A percentile compares a stretch with the other conserved stretches of the same genome.
These are phyloP conservation scores for Scheffersomyces lignicola DNA, from an alignment of 1,139 yeast genomes.

Conservation along the genomic window DNA sequence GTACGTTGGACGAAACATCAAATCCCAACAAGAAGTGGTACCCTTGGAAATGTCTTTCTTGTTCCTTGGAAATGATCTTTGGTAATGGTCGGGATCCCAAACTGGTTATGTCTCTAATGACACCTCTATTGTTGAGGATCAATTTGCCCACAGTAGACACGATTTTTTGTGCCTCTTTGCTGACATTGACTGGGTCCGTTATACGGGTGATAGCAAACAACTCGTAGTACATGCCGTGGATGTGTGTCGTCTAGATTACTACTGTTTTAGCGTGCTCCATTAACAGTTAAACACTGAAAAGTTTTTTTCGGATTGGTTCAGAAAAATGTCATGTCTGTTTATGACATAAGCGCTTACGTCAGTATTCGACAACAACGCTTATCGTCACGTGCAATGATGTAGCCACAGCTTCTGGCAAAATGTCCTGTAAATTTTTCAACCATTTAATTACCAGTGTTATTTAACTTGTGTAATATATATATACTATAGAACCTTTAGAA, in stretches of 20 bases:
- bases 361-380: background rate
- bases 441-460: background rate
- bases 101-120: constrained; percentile 77
- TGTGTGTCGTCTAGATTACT: background rate
- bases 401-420: constrained; percentile 2
- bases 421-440: constrained; percentile 6
- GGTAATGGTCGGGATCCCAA: constrained; percentile 81
- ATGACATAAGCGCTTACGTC: background rate
- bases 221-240: constrained; percentile 74
- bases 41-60: constrained; percentile 89
- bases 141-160: constrained; percentile 82
- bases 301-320: constrained; percentile 4
- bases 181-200: constrained; percentile 52
- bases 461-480: background rate
- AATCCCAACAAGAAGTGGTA: constrained; percentile 83
- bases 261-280: background rate
- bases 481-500: constrained; percentile 7
- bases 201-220: constrained; percentile 86
- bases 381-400: constrained; percentile 10
- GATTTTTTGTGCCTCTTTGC: constrained; percentile 67
- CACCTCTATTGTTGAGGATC: constrained; percentile 87
- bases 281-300: constrained; percentile 7
- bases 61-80: constrained; percentile 77
- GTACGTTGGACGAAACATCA: constrained; percentile 84
- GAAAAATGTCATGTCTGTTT: constrained; percentile 1